Percentiles rank a stretch among this genome's conserved stretches.
Evolutionary conservation across 2,329 filamentous ascomycete genomes (phyloP).

Genomic region (Curvularia verruculosa): DNA sequence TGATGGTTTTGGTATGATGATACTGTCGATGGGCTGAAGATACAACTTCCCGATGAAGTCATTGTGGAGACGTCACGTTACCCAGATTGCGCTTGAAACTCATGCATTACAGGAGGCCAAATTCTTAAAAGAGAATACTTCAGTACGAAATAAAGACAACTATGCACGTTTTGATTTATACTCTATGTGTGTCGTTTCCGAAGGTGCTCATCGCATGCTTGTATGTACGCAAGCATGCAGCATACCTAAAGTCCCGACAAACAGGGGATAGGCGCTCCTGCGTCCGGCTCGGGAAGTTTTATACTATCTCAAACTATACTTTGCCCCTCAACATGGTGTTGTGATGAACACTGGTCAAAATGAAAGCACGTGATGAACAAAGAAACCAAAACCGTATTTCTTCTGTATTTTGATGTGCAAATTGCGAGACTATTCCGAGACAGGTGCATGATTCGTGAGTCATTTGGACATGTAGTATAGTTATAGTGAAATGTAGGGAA

Average conservation of each 20-base stretch:
- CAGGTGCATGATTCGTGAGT: background rate
- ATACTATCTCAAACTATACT: too few relatives aligned
- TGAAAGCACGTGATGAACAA: too few relatives aligned
- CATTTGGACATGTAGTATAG: background rate
- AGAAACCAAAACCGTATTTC: too few relatives aligned
- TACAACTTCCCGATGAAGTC: constrained; percentile 13
- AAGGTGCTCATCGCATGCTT: background rate
- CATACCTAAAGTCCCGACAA: background rate
- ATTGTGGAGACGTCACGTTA: constrained; percentile 16
- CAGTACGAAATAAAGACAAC: background rate
- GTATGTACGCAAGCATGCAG: background rate
- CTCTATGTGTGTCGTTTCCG: background rate
- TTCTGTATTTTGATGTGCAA: too few relatives aligned
- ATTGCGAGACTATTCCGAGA: background rate
- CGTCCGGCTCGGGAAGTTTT: too few relatives aligned
- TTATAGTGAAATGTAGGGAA: background rate
- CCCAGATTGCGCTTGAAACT: background rate
- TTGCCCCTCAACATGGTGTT: too few relatives aligned
- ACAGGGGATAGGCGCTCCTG: background rate
- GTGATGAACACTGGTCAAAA: too few relatives aligned
- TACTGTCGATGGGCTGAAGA: constrained; percentile 5
- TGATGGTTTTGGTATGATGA: background rate
- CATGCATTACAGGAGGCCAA: background rate
- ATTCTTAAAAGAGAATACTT: background rate
- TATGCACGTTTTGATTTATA: background rate